Evolutionary conservation across 2,329 filamentous ascomycete species (phyloP).

Genomic region (Emydomyces testavorans): DNA sequence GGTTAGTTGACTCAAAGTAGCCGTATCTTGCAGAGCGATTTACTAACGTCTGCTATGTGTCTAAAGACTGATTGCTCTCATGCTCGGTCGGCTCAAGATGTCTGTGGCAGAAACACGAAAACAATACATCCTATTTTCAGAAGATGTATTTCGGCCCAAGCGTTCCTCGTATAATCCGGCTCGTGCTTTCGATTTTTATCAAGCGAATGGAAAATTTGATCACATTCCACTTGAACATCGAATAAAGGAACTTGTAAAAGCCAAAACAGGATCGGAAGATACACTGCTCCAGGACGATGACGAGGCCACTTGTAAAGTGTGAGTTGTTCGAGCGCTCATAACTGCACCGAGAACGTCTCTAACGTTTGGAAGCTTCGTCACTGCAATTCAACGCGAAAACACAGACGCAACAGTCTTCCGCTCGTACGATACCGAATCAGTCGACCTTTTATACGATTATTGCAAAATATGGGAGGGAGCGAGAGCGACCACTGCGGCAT

Average conservation of each 20-base stretch:
- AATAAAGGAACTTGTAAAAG: slow-evolving; percentile 21
- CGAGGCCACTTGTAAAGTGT: slow-evolving; percentile 23
- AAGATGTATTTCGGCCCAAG: slow-evolving; percentile 27
- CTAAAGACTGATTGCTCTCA: slow-evolving; percentile 38
- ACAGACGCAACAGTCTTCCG: not conserved
- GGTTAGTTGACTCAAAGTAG: slow-evolving; percentile 22
- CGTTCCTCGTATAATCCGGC: slow-evolving; percentile 16
- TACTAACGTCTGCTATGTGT: not conserved
- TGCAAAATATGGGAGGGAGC: slow-evolving; percentile 21
- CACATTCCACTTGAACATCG: slow-evolving; percentile 24
- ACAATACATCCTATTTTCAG: slow-evolving; percentile 32
- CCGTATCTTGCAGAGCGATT: not conserved
- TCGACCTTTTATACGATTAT: not conserved
- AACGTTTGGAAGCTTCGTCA: not conserved
- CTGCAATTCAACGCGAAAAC: not conserved
- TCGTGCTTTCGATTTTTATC: slow-evolving; percentile 13
- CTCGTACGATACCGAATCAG: not conserved
- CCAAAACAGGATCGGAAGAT: slow-evolving; percentile 20
- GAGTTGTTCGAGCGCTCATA: not conserved
- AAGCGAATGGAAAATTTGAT: slow-evolving; percentile 25
- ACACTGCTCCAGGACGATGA: slow-evolving; percentile 22
- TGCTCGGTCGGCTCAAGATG: slow-evolving; percentile 40
- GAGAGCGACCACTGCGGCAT: slow-evolving; percentile 24
- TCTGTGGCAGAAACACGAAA: slow-evolving; percentile 34
- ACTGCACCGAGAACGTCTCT: not conserved